Conservation (phyloP, 495 filamentous ascomycete species). For the Xylaria grammica region DNA sequence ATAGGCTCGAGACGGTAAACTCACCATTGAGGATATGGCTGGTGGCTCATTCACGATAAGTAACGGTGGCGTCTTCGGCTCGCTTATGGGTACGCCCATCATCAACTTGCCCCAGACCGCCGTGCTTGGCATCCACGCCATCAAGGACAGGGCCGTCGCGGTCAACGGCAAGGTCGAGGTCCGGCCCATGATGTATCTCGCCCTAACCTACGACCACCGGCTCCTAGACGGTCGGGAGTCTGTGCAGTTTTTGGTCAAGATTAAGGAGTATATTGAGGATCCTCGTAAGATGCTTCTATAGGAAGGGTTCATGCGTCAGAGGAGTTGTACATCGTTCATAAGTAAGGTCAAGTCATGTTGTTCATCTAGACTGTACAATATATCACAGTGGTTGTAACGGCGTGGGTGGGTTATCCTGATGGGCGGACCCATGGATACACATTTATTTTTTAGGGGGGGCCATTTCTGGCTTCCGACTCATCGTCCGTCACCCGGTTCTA, state of each 20-base stretch:
- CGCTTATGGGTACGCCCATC: conserved; percentile 96
- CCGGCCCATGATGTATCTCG: conserved; percentile 98
- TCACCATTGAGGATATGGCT: conserved; percentile 99
- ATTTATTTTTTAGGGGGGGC: conserved; percentile 7
- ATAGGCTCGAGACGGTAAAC: conserved; percentile 90
- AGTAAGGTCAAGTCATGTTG: conserved; percentile 14
- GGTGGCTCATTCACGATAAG: conserved; percentile 98
- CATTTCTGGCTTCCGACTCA: too few species aligned
- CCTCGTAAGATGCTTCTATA: conserved; percentile 86
- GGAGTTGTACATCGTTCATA: conserved; percentile 1
- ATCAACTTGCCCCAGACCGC: conserved; percentile 97
- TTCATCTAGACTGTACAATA: conserved; percentile 23
- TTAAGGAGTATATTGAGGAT: conserved; percentile 99
- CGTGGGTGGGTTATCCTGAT: conserved; percentile 10
- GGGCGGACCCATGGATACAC: background rate
- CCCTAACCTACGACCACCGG: conserved; percentile 96
- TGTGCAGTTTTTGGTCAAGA: conserved; percentile 95
- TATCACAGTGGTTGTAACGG: conserved; percentile 4
- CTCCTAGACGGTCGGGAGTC: conserved; percentile 94
- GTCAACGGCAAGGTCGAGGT: conserved; percentile 93
- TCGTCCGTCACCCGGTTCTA: too few species aligned
- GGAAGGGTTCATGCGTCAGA: background rate
- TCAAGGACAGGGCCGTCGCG: conserved; percentile 91
- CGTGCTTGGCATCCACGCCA: conserved; percentile 95
- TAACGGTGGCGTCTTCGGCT: conserved; percentile 77